phyloP scores from a whole-genome alignment of 495 filamentous ascomycete species.

The Trichoderma gamsii region DNA sequence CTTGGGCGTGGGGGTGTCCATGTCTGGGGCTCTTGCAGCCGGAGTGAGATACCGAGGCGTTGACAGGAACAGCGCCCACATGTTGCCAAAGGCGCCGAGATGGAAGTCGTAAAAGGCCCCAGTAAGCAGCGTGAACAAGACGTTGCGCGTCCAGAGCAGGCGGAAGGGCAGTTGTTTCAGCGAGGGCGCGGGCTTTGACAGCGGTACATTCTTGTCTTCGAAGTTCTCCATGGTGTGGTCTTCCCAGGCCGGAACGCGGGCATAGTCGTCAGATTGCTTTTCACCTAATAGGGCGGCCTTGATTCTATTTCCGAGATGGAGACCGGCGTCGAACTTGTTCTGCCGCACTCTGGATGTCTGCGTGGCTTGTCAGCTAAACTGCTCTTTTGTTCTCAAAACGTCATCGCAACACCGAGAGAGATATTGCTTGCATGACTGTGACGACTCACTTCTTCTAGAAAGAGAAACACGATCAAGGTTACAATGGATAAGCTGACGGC shows the following conservation, averaged over 20 bases:
- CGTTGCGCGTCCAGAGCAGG: slow-evolving; percentile 73
- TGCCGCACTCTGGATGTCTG: slow-evolving; percentile 39
- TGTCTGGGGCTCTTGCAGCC: slow-evolving; percentile 32
- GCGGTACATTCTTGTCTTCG: not conserved
- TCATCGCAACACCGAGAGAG: no score
- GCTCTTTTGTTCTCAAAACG: not conserved
- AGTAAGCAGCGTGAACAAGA: slow-evolving; percentile 55
- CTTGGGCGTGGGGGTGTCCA: not conserved
- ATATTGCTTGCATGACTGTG: not conserved
- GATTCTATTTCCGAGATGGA: slow-evolving; percentile 24
- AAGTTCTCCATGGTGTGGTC: not conserved
- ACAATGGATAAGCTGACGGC: slow-evolving; percentile 48
- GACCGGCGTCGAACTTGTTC: slow-evolving; percentile 37
- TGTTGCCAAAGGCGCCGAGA: slow-evolving; percentile 75
- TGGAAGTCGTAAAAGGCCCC: slow-evolving; percentile 69
- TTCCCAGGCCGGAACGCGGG: slow-evolving; percentile 8
- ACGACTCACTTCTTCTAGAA: slow-evolving; percentile 54
- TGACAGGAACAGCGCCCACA: slow-evolving; percentile 81
- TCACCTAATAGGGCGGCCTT: slow-evolving; percentile 6
- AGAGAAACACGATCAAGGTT: slow-evolving; percentile 48
- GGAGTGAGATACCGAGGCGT: slow-evolving; percentile 41
- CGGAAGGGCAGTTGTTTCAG: slow-evolving; percentile 52
- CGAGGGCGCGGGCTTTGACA: not conserved
- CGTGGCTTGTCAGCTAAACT: slow-evolving; percentile 18
- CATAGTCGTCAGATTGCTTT: slow-evolving; percentile 19